Percentiles rank a stretch among this genome's conserved stretches.
phyloP scores from a whole-genome alignment of 129 eudicot genomes.

The Centrapalus pauciflorus region DNA sequence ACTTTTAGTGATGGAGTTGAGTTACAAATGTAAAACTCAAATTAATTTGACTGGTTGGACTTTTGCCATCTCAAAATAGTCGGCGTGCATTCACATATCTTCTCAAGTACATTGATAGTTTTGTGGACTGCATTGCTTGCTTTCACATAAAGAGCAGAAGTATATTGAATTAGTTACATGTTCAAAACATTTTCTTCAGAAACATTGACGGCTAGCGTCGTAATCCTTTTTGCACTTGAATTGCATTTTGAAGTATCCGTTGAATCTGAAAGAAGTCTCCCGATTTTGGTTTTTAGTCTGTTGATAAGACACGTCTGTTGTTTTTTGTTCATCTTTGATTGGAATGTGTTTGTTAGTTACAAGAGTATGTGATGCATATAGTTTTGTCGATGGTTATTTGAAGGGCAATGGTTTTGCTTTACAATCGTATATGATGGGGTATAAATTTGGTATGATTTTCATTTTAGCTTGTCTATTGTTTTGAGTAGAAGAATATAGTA shows the following conservation, averaged over 20 bases:
- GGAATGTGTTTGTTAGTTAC: no score
- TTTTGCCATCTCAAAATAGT: neutral
- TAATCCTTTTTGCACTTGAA: neutral
- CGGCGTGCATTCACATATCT: neutral
- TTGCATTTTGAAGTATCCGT: neutral
- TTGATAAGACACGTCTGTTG: no score
- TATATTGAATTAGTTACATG: conserved; percentile 2
- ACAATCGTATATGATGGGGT: no score
- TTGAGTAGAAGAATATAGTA: no score
- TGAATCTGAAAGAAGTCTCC: neutral
- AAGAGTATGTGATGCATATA: no score
- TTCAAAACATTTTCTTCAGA: neutral
- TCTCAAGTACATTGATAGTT: neutral
- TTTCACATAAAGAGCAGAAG: neutral
- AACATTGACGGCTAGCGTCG: neutral
- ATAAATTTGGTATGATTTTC: no score
- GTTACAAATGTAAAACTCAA: neutral
- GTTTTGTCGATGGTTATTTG: no score
- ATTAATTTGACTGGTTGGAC: neutral
- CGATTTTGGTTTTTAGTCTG: no score
- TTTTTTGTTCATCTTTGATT: no score
- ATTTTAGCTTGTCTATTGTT: no score
- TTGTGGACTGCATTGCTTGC: neutral
- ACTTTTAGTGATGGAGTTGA: neutral
- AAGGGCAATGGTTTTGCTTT: no score